Evolutionary conservation across 371 early-diverging fungal genomes (phyloP), one percentile per base, ranked within the genome.

Genomic region (Mycotypha africana): DNA sequence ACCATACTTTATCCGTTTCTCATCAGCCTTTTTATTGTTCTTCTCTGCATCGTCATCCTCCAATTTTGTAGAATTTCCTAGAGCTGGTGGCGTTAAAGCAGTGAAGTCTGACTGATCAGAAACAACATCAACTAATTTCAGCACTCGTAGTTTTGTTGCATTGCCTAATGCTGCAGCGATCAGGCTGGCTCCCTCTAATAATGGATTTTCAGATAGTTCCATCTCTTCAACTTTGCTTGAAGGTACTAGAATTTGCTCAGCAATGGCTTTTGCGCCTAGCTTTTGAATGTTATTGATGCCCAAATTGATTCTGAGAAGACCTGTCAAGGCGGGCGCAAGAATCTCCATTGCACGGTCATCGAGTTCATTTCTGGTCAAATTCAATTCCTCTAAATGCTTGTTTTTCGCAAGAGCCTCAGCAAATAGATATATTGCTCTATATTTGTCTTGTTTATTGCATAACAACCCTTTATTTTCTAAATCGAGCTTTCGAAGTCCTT

Each of bases 391-490:
- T 2, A 78, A 37, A 14, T 44, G 34, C 1, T 44, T 51, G 32
- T 71, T 60, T 37, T 68, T 67, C 1, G 43, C 34, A 12, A 74
- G 23, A 7, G 55, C 49, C 9, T 52, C 50, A 2, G 64, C 58
- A 12, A 67, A 22, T n/a, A 53, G 16, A 2, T 40, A 48, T 37
- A 36, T 36, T n/a, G 49, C 39, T 17, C 38, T 37, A 16, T 34
- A 56, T 4, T 48, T 48, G n/a, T 41, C 15, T 2, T 40, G 21
- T n/a, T 17, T 10, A 19, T 31, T 33, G 4, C 16, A 16, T 11
- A 48, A 30, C 1, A 81, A 38, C 0, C 76, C 76, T 46, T 81
- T 81, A 49, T 78, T 78, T 42, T 81, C 81, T 36, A 77, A 52
- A 62, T 81, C 79, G 1, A 81, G 40, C n/a, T 65, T 66, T 22